Base-by-base conservation (phyloP, 148 eudicot species). In the Diospyros kaki region DNA sequence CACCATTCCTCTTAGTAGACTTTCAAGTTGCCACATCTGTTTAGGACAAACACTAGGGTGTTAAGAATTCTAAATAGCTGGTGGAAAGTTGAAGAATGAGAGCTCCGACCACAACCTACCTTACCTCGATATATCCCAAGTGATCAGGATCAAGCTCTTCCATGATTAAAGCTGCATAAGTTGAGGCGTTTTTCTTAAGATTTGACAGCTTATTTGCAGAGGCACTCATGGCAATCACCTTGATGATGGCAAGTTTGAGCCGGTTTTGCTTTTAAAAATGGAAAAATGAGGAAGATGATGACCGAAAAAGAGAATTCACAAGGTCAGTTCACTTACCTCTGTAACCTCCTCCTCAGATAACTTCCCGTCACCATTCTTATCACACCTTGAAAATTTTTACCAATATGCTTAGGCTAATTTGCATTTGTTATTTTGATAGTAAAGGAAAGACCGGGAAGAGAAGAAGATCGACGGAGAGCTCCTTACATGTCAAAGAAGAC, bases 1-100 rank as follows among this genome's bases (percentile, higher is more conserved):
- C 63, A 89, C 84, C 88, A 90, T 87, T 43, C 93, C 97, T 72
- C 88, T 86, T 61, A 96, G 83, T 66, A 96, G 76, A 48, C 93
- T 84, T 82, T 96, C 97, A 51, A 96, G 98, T 87, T 93, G 98
- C 99, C 99, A 93, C 81, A 96, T 80, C 99, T 95, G 89, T 74
- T 63, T 52, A 44, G 43, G 41, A 6, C 17, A 3, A 48, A 40
- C 45, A 45, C 42, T 6, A 17, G 11, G 42, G 4, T 12, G 7
- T 5, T 28, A 69, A 63, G 1, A 4, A 9, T 15, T 3, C 60
- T 10, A 56, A 15, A 15, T 8, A 71, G 38, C 17, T 6, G n/a
- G 12, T 3, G 38, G 3, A 48, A 38, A 14, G 8, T 18, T 1
- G 13, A 46, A 46, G 15, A 17, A 13, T 17, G 6, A 75, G 46